These are phyloP conservation scores for Candida neerlandica DNA, from an alignment of 1,139 yeast genomes.

Conservation along the genomic window DNA sequence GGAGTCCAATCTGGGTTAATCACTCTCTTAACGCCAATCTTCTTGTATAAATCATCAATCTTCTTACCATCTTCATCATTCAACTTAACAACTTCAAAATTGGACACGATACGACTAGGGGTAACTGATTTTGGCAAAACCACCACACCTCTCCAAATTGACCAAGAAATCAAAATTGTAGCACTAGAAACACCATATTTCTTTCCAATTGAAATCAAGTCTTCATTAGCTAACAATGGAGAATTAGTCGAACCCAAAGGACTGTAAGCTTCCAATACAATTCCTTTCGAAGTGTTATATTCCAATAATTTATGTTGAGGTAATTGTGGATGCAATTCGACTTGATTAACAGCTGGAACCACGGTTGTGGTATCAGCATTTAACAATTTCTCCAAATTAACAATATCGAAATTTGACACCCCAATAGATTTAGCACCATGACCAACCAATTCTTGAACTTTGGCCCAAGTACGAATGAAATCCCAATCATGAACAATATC, in stretches of 20 bases:
- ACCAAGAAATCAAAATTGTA: slow-evolving; percentile 55
- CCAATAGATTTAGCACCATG: slow-evolving; percentile 1
- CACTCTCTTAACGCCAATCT: slow-evolving; percentile 32
- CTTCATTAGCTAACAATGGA: slow-evolving; percentile 48
- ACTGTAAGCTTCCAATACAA: slow-evolving; percentile 2
- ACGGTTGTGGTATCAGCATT: background rate
- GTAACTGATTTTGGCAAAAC: slow-evolving; percentile 58
- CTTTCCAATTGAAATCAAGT: slow-evolving; percentile 42
- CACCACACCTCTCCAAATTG: slow-evolving; percentile 50
- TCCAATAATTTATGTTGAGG: slow-evolving; percentile 3
- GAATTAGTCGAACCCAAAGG: slow-evolving; percentile 58
- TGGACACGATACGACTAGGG: slow-evolving; percentile 33
- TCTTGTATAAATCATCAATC: slow-evolving; percentile 31
- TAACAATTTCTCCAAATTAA: slow-evolving; percentile 1
- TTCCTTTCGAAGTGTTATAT: background rate
- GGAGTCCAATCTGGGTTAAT: slow-evolving; percentile 21
- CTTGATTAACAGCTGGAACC: slow-evolving; percentile 4
- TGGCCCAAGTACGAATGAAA: background rate
- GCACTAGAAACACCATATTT: slow-evolving; percentile 47
- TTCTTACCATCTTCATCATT: slow-evolving; percentile 34
- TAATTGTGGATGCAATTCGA: slow-evolving; percentile 2
- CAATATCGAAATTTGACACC: slow-evolving; percentile 2
- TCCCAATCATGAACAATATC: slow-evolving; percentile 40
- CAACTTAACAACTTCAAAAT: slow-evolving; percentile 33
- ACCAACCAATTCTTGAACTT: background rate